These are phyloP conservation scores for Fusarium torreyae DNA, from an alignment of 2,329 filamentous ascomycete species.

Conservation along the genomic window DNA sequence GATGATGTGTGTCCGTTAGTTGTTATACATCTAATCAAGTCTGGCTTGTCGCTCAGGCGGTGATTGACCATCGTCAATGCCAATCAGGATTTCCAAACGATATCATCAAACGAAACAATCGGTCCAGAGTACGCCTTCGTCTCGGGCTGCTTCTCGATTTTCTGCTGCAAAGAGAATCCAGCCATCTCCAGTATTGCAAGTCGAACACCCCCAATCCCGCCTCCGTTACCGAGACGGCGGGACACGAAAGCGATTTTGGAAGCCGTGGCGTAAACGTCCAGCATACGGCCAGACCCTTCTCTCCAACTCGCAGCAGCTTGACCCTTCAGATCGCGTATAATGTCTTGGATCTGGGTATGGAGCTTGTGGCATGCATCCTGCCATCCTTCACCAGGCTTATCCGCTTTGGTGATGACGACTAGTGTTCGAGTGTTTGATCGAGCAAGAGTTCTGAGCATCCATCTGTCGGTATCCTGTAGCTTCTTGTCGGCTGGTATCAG, in stretches of 20 bases:
- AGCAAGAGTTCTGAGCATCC: slow-evolving; percentile 64
- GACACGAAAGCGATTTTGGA: slow-evolving; percentile 54
- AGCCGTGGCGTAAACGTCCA: slow-evolving; percentile 56
- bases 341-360: slow-evolving; percentile 48
- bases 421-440: slow-evolving; percentile 61
- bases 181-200: slow-evolving; percentile 60
- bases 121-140: slow-evolving; percentile 55
- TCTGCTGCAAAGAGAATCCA: slow-evolving; percentile 53
- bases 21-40: not conserved
- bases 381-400: slow-evolving; percentile 61
- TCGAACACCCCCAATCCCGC: slow-evolving; percentile 59
- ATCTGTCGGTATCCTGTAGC: slow-evolving; percentile 63
- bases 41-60: not conserved
- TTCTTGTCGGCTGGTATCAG: slow-evolving; percentile 69
- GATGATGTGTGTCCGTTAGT: not conserved
- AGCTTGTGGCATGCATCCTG: slow-evolving; percentile 47
- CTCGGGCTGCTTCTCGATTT: slow-evolving; percentile 55
- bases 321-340: slow-evolving; percentile 47
- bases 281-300: slow-evolving; percentile 50
- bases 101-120: slow-evolving; percentile 58
- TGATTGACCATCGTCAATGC: too few relatives aligned
- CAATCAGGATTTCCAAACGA: slow-evolving; percentile 53
- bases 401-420: slow-evolving; percentile 71
- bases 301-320: slow-evolving; percentile 49
- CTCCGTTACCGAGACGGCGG: slow-evolving; percentile 53